phyloP scores from a whole-genome alignment of 306 rosid genomes.

The Glycine soja region DNA sequence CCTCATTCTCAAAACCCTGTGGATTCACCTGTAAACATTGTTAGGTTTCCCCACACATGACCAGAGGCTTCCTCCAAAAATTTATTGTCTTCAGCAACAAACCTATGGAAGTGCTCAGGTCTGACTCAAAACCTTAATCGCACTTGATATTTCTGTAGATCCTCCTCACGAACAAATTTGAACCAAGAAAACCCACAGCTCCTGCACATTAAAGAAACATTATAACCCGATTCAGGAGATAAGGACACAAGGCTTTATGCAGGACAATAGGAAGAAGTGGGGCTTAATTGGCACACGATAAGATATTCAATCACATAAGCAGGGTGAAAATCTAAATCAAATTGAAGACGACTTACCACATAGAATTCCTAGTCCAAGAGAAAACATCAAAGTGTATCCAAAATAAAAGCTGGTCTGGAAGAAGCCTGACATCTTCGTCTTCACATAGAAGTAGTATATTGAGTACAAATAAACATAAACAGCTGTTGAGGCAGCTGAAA shows the following conservation, averaged over 20 bases:
- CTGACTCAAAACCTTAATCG: slow-evolving; percentile 62
- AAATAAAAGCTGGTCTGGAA: slow-evolving; percentile 99
- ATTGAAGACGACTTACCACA: slow-evolving; percentile 74
- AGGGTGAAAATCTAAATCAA: slow-evolving; percentile 25
- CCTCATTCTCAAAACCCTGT: slow-evolving; percentile 63
- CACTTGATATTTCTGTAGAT: slow-evolving; percentile 98
- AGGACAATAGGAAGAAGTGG: neutral
- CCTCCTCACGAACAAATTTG: slow-evolving; percentile 95
- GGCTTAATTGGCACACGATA: slow-evolving; percentile 2
- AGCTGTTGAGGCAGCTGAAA: slow-evolving; percentile 98
- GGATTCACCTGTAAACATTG: slow-evolving; percentile 55
- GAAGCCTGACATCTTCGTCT: slow-evolving; percentile 99
- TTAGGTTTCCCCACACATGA: slow-evolving; percentile 53
- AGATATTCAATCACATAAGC: slow-evolving; percentile 16
- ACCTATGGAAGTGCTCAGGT: slow-evolving; percentile 58
- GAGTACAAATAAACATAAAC: slow-evolving; percentile 95
- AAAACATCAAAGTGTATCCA: slow-evolving; percentile 98
- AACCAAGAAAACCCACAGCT: slow-evolving; percentile 96
- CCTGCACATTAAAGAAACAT: slow-evolving; percentile 59
- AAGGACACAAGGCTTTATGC: slow-evolving; percentile 22
- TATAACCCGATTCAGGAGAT: slow-evolving; percentile 29
- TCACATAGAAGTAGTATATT: slow-evolving; percentile 86
- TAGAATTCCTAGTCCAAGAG: slow-evolving; percentile 95
- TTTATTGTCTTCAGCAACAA: slow-evolving; percentile 47
- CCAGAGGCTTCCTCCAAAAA: slow-evolving; percentile 61